phyloP scores from a whole-genome alignment of 441 rosid species.

The Adansonia grandidieri region DNA sequence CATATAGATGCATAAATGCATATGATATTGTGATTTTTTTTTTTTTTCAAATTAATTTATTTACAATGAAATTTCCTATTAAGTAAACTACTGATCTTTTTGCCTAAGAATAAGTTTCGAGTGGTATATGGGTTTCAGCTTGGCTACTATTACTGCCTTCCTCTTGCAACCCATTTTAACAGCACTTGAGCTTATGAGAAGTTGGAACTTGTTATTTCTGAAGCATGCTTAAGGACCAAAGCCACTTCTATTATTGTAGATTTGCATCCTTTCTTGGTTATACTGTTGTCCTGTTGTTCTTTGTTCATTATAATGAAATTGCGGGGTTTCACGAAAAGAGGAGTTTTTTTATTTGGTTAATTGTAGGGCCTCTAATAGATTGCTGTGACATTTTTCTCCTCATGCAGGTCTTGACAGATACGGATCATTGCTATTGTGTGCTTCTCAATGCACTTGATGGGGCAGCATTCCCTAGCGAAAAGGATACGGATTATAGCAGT shows the following conservation, averaged over 20 bases:
- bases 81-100: not conserved
- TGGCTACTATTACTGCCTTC: constrained; percentile 16
- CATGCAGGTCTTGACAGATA: constrained; percentile 44
- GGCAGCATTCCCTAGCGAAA: constrained; percentile 82
- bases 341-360: not conserved
- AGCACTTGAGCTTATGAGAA: not conserved
- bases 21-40: not conserved
- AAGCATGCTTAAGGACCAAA: not conserved
- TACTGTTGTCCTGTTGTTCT: not conserved
- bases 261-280: constrained; percentile 6
- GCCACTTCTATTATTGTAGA: not conserved
- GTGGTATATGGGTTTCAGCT: not conserved
- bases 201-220: not conserved
- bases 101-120: not conserved
- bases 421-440: constrained; percentile 91
- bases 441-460: constrained; percentile 91
- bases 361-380: not conserved
- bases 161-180: not conserved
- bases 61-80: not conserved
- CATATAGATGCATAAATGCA: not conserved
- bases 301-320: not conserved
- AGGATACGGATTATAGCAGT: constrained; percentile 48
- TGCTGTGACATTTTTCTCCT: not conserved
- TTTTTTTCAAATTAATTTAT: constrained; percentile 8
- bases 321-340: not conserved